These are phyloP conservation scores for Kwoniella sp. DNA, from an alignment of 768 basidiomycete species.

Conservation along the genomic window DNA sequence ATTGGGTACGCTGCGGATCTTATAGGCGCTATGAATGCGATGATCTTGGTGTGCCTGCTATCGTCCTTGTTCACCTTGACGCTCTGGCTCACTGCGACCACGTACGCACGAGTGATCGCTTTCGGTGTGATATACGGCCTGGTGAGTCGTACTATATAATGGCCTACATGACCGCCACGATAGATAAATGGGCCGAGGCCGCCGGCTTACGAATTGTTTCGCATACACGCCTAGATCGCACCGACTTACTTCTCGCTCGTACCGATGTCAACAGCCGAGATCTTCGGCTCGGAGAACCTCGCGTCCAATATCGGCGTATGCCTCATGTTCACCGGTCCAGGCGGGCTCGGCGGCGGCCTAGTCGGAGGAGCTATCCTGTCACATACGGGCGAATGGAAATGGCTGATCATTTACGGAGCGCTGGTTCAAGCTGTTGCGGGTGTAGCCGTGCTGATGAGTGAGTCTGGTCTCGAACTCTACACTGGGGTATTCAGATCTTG, in stretches of 20 bases:
- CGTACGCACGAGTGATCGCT: constrained; percentile 32
- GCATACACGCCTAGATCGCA: constrained; percentile 18
- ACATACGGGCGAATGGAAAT: constrained; percentile 21
- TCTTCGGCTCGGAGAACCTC: constrained; percentile 37
- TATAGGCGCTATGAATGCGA: constrained; percentile 44
- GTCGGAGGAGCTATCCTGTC: constrained; percentile 15
- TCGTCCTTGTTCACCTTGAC: constrained; percentile 33
- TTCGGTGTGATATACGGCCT: constrained; percentile 39
- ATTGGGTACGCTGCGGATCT: constrained; percentile 39
- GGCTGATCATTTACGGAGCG: constrained; percentile 15
- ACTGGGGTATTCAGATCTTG: no score
- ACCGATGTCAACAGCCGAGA: constrained; percentile 29
- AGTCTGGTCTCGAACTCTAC: background rate
- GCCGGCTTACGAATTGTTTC: no score
- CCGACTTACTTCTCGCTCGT: constrained; percentile 30
- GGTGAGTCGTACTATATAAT: no score
- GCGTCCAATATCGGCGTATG: constrained; percentile 35
- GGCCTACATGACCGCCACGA: no score
- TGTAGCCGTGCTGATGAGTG: constrained; percentile 1
- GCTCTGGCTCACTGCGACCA: constrained; percentile 35
- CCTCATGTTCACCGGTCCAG: constrained; percentile 30
- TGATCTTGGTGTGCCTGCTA: constrained; percentile 32
- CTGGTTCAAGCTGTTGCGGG: constrained; percentile 16
- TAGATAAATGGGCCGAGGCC: no score
- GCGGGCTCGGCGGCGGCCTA: constrained; percentile 10